phyloP scores from a whole-genome alignment of 140 eudicot genomes.

The Erigeron philadelphicus region DNA sequence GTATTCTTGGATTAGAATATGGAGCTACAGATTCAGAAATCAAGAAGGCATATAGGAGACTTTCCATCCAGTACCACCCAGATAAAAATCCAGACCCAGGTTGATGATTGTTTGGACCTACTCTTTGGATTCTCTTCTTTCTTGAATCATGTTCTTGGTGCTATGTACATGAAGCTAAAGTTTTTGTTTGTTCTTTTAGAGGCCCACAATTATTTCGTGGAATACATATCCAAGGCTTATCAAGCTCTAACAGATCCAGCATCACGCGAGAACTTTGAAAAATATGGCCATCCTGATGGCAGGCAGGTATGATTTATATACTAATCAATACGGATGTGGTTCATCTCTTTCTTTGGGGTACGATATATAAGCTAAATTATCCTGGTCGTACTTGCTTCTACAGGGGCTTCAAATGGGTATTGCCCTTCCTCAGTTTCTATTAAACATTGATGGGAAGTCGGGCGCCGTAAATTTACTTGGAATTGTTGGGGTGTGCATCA shows the following conservation, averaged over 20 bases:
- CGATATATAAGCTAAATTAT: neutral
- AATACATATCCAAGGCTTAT: conserved; percentile 84
- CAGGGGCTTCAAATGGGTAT: conserved; percentile 99
- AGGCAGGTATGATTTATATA: conserved; percentile 59
- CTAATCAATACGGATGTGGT: neutral
- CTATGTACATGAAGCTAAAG: neutral
- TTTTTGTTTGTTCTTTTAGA: conserved; percentile 37
- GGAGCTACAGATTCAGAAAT: conserved; percentile 88
- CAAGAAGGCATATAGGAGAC: conserved; percentile 86
- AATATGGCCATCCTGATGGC: conserved; percentile 99
- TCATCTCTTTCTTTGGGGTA: neutral
- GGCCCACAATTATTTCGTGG: conserved; percentile 86
- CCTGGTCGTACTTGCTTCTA: conserved; percentile 1
- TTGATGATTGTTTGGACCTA: conserved; percentile 30
- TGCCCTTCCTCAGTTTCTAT: conserved; percentile 81
- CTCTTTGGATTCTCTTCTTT: conserved; percentile 19
- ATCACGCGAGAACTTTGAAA: conserved; percentile 87
- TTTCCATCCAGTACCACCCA: conserved; percentile 87
- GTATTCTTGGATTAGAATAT: conserved; percentile 81
- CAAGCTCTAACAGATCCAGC: conserved; percentile 89
- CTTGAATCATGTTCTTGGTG: conserved; percentile 1
- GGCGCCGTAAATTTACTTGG: conserved; percentile 76
- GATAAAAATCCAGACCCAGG: conserved; percentile 99
- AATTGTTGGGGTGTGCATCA: conserved; percentile 85
- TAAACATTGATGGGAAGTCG: conserved; percentile 84